phyloP scores from a whole-genome alignment of 352 stramenopile genomes.

The Albugo candida region DNA sequence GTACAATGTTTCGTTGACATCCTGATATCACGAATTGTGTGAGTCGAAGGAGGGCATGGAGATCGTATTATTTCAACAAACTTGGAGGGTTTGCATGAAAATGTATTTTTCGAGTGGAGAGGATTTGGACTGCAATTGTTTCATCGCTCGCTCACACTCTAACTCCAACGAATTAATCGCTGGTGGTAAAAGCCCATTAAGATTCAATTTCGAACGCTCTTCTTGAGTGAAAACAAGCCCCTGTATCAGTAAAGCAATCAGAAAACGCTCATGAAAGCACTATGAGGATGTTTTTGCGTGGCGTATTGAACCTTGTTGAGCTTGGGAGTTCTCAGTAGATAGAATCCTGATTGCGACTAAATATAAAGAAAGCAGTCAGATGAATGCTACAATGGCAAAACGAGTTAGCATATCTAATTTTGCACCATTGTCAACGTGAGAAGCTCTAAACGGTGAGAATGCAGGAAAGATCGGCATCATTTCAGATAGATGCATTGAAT shows the following conservation, averaged over 20 bases:
- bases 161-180: conserved; percentile 64
- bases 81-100: conserved; percentile 79
- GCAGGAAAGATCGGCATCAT: neutral
- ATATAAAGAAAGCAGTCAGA: too few species aligned
- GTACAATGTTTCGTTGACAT: conserved; percentile 82
- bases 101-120: conserved; percentile 87
- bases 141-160: conserved; percentile 77
- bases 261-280: neutral
- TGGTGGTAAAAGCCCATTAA: conserved; percentile 83
- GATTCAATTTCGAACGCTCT: conserved; percentile 72
- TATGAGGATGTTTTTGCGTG: neutral
- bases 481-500: too few species aligned
- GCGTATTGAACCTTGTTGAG: conserved; percentile 70
- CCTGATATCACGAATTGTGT: conserved; percentile 12
- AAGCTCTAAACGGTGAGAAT: neutral
- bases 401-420: too few species aligned
- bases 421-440: neutral
- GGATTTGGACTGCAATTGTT: conserved; percentile 61
- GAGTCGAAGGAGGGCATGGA: neutral
- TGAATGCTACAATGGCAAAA: too few species aligned
- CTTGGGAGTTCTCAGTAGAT: conserved; percentile 65
- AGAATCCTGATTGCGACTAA: conserved; percentile 15
- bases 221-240: conserved; percentile 81
- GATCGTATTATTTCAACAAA: neutral
- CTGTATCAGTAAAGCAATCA: conserved; percentile 5